Base-by-base conservation (phyloP, 2,329 filamentous ascomycete species). In the Ceratocystiopsis sp. region DNA sequence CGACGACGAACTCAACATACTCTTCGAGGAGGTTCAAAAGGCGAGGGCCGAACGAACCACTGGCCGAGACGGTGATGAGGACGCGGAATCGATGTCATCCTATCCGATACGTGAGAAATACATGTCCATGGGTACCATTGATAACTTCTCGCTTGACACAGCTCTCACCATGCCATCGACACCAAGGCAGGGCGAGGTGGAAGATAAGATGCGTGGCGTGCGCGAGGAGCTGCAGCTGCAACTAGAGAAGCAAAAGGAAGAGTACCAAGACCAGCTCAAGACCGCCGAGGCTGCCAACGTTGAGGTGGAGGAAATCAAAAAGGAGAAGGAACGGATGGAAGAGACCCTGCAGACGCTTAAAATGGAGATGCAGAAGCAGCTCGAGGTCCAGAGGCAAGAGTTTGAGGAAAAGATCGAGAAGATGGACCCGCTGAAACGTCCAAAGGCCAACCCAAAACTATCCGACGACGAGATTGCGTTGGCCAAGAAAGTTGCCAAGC, bases 61-160 rank as follows among this genome's bases (percentile, higher is more conserved):
- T 45, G 71, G 64, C 5, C 76, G 86, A 18, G 86, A 89, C 48
- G 80, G 80, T 36, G 84, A 89, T 44, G 89, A 95, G 45, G 91
- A 96, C 57, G 76, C 79, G 43, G 91, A 98, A 51, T 95, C 89
- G 0, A 75, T 82, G 40, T 82, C 79, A 25, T 95, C 89, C 0
- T 95, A 87, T 55, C 80, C 85, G 2, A 69, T 87, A 29, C 73
- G 91, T 42, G 91, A 98, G 53, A 96, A 96, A 56, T 96, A 96
- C 60, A 75, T 94, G 65, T 95, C 87, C 3, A 91, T 82, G 44
- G 89, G 89, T 2, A 95, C 89, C 0, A 71, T 96, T 42, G 91
- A 98, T 61, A 95, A 93, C 57, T 91, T 95, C 54, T 96, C 89
- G 2, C 68, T 98, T 15, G 91, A 98, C 57, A 98, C 91, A 1